Evolutionary conservation across 768 basidiomycete genomes (phyloP).

Genomic region (Krasilnikovozyma curviuscula): DNA sequence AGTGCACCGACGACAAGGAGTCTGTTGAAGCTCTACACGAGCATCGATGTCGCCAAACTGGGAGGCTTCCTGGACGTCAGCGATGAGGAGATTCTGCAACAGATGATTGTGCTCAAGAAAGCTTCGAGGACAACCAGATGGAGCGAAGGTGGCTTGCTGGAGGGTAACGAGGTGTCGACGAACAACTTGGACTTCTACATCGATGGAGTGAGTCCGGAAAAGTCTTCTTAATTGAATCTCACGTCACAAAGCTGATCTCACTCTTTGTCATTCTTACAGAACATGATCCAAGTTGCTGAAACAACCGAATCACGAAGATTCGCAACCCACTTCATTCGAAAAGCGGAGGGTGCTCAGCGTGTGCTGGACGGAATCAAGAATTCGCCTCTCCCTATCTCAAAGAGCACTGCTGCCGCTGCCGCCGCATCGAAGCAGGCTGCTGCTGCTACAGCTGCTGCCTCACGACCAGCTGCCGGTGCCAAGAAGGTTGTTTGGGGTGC

Average conservation of each 20-base stretch:
- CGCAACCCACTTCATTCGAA: slow-evolving; percentile 90
- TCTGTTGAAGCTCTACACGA: slow-evolving; percentile 88
- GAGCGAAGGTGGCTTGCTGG: slow-evolving; percentile 41
- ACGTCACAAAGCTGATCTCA: not conserved
- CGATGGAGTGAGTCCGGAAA: slow-evolving; percentile 46
- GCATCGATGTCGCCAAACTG: slow-evolving; percentile 74
- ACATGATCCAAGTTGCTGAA: slow-evolving; percentile 91
- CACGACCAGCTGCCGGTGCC: too few species aligned
- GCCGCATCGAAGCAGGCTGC: not conserved
- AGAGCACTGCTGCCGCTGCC: slow-evolving; percentile 8
- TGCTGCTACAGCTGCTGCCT: not conserved
- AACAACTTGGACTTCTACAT: slow-evolving; percentile 94
- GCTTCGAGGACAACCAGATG: slow-evolving; percentile 58
- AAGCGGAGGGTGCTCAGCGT: slow-evolving; percentile 76
- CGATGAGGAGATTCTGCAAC: slow-evolving; percentile 85
- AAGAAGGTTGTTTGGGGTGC: too few species aligned
- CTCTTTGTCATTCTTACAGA: slow-evolving; percentile 32
- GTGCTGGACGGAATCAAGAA: slow-evolving; percentile 59
- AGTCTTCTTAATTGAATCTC: not conserved
- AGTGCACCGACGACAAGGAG: slow-evolving; percentile 70
- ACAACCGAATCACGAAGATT: slow-evolving; percentile 82
- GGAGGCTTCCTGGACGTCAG: slow-evolving; percentile 66
- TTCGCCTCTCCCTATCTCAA: slow-evolving; percentile 34
- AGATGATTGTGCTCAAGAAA: slow-evolving; percentile 93
- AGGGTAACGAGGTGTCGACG: slow-evolving; percentile 68